Evolutionary conservation across 345 rosid species (phyloP).

Genomic region (Hibiscus trionum): DNA sequence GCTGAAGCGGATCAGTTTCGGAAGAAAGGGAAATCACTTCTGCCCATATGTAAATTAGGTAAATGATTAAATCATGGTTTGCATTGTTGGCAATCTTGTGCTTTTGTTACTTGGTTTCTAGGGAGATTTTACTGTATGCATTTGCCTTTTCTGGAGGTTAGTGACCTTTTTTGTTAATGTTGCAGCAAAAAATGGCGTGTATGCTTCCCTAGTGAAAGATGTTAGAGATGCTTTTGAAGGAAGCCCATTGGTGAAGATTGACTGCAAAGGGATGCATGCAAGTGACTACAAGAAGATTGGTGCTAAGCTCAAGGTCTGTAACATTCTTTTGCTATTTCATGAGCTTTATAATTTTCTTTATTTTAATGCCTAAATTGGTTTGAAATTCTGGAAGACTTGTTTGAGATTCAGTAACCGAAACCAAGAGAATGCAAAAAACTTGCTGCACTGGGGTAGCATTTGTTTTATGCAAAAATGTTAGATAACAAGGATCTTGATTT

Average conservation of each 20-base stretch:
- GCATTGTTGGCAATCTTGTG: neutral
- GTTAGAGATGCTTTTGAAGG: slow-evolving; percentile 84
- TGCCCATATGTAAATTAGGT: slow-evolving; percentile 84
- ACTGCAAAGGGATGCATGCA: slow-evolving; percentile 74
- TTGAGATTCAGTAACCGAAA: neutral
- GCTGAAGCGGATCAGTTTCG: slow-evolving; percentile 58
- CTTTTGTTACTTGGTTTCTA: neutral
- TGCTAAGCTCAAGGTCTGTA: slow-evolving; percentile 79
- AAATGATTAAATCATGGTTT: neutral
- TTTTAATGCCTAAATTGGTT: neutral
- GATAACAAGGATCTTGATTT: neutral
- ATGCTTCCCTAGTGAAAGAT: slow-evolving; percentile 61
- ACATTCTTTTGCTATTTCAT: neutral
- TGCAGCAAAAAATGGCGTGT: slow-evolving; percentile 87
- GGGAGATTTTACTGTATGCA: neutral
- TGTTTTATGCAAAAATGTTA: neutral
- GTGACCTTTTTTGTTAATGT: slow-evolving; percentile 11
- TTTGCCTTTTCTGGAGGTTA: neutral
- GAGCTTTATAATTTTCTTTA: neutral
- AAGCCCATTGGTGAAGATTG: slow-evolving; percentile 69
- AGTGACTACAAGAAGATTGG: slow-evolving; percentile 90
- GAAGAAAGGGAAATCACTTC: slow-evolving; percentile 61
- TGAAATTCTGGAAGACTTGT: neutral
- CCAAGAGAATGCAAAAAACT: neutral
- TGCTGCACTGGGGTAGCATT: neutral